Percentiles rank a stretch among this genome's conserved stretches.
phyloP scores from a whole-genome alignment of 108 stramenopile genomes.

The Skeletonema marinoi region DNA sequence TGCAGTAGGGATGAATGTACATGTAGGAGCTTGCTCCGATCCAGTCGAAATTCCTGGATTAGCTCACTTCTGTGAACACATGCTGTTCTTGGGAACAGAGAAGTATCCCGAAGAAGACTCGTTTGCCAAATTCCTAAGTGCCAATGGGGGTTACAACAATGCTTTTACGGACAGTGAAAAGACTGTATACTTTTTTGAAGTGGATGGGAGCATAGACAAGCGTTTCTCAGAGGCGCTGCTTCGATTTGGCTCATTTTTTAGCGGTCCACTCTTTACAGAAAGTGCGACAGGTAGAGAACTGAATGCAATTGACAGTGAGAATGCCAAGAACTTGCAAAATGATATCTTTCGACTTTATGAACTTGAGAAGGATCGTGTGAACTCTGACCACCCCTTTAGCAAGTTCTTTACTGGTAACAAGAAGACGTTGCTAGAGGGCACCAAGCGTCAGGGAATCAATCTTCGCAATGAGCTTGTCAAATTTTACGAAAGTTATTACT shows the following conservation, averaged over 20 bases:
- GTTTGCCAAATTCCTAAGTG: conserved; percentile 72
- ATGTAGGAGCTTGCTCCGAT: conserved; percentile 88
- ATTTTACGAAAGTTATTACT: conserved; percentile 90
- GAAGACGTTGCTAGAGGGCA: conserved; percentile 73
- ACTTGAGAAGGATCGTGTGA: conserved; percentile 85
- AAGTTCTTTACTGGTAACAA: conserved; percentile 97
- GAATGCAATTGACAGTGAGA: conserved; percentile 94
- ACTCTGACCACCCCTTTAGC: conserved; percentile 84
- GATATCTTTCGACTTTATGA: conserved; percentile 90
- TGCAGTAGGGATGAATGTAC: conserved; percentile 90
- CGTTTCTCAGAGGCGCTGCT: conserved; percentile 78
- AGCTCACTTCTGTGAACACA: conserved; percentile 78
- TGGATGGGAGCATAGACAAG: conserved; percentile 64
- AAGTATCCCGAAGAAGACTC: conserved; percentile 84
- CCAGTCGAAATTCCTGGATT: conserved; percentile 87
- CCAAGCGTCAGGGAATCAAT: conserved; percentile 68
- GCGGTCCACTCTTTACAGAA: conserved; percentile 86
- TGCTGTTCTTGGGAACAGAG: conserved; percentile 90
- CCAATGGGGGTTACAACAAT: conserved; percentile 84
- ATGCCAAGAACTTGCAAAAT: conserved; percentile 92
- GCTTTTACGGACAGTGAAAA: conserved; percentile 91
- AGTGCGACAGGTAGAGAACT: conserved; percentile 86
- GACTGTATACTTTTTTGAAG: conserved; percentile 94
- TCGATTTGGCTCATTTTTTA: conserved; percentile 92
- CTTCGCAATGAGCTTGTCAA: conserved; percentile 86